phyloP scores from a whole-genome alignment of 2,329 filamentous ascomycete species.

The Aspergillus flavus region DNA sequence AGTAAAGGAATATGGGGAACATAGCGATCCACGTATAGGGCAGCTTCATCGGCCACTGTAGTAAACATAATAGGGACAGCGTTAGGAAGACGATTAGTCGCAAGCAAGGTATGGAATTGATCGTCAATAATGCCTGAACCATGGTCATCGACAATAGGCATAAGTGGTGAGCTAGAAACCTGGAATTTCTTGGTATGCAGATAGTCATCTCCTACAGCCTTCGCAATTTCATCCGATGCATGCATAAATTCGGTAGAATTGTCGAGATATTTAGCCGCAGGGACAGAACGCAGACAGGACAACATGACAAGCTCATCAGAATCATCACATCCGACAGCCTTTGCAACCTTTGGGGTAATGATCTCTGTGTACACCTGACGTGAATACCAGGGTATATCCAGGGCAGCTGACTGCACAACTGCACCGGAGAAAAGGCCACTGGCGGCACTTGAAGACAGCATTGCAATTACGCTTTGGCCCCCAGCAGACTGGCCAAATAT shows the following conservation, averaged over 20 bases:
- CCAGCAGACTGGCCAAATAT: background rate
- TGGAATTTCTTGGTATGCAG: background rate
- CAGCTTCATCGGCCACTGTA: background rate
- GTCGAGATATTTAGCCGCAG: background rate
- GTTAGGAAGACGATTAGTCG: background rate
- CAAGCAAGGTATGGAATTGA: background rate
- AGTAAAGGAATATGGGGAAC: background rate
- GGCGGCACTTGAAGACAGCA: background rate
- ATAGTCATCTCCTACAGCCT: background rate
- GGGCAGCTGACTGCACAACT: slow-evolving; percentile 31
- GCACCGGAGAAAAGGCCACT: background rate
- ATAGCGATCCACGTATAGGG: background rate
- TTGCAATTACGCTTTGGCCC: background rate
- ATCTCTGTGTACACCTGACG: background rate
- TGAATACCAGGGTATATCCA: background rate
- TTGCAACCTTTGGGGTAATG: background rate
- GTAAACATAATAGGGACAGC: background rate
- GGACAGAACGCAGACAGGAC: background rate
- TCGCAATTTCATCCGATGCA: background rate
- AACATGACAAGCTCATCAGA: background rate
- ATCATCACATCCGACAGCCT: background rate
- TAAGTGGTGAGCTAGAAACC: background rate
- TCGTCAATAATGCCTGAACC: background rate
- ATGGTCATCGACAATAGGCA: background rate
- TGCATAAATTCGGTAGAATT: background rate